A percentile compares a stretch with the other conserved stretches of the same genome.
Conservation (phyloP, 2,329 filamentous ascomycete species). For the Cyanodermella asteris region DNA sequence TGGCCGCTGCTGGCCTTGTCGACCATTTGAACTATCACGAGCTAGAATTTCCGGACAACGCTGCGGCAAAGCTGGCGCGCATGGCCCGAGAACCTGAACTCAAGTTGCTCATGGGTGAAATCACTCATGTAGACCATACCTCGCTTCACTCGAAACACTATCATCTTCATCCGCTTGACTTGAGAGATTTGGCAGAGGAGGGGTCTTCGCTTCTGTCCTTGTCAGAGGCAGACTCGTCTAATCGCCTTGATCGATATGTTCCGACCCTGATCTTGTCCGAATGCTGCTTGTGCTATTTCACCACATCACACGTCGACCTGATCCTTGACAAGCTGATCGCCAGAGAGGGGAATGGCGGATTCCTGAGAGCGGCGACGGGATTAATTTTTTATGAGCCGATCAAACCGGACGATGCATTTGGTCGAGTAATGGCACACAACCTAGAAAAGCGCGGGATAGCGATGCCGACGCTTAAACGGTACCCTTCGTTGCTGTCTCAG, state of each 20-base stretch:
- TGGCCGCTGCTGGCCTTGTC: slow-evolving; percentile 30
- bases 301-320: slow-evolving; percentile 31
- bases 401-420: slow-evolving; percentile 63
- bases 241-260: slow-evolving; percentile 30
- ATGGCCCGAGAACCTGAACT: slow-evolving; percentile 9
- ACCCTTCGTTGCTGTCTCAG: slow-evolving; percentile 47
- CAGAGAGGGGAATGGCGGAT: no score
- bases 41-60: slow-evolving; percentile 64
- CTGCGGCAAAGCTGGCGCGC: slow-evolving; percentile 37
- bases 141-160: slow-evolving; percentile 25
- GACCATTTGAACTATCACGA: slow-evolving; percentile 59
- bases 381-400: slow-evolving; percentile 80
- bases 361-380: slow-evolving; percentile 31
- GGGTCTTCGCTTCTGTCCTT: slow-evolving; percentile 14
- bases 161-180: slow-evolving; percentile 44
- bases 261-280: slow-evolving; percentile 82
- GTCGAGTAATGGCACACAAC: slow-evolving; percentile 79
- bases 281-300: slow-evolving; percentile 83
- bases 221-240: no score
- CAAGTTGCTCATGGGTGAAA: slow-evolving; percentile 8
- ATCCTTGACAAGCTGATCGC: slow-evolving; percentile 3
- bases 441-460: slow-evolving; percentile 60
- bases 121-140: slow-evolving; percentile 14
- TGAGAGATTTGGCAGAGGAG: no score
- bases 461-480: slow-evolving; percentile 61